Conservation (phyloP, 2,329 filamentous ascomycete genomes). For the Ploettnerulaceae sp. region DNA sequence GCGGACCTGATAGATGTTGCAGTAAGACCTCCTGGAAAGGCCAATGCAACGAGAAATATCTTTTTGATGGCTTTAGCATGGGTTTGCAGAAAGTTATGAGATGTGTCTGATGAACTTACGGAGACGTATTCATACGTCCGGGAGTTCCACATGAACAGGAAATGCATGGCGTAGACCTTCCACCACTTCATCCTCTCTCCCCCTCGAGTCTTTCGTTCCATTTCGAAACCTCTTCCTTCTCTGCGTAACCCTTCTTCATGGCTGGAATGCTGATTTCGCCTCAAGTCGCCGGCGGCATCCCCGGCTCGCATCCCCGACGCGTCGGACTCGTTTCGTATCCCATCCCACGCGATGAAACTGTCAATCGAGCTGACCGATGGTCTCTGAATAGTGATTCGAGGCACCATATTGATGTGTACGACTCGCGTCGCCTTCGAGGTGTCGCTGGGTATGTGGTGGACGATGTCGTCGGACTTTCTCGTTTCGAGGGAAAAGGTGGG, state of each 20-base stretch:
- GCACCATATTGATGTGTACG: neutral
- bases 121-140: conserved; percentile 51
- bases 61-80: too few species aligned
- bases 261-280: neutral
- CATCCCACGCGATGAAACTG: neutral
- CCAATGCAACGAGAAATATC: conserved; percentile 45
- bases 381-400: neutral
- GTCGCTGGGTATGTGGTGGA: too few species aligned
- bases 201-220: neutral
- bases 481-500: too few species aligned
- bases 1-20: conserved; percentile 36
- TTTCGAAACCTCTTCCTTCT: neutral
- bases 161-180: conserved; percentile 46
- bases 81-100: neutral
- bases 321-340: neutral
- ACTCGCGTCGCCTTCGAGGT: too few species aligned
- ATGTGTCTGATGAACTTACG: conserved; percentile 27
- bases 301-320: neutral
- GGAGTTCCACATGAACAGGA: conserved; percentile 51
- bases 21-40: conserved; percentile 37
- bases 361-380: neutral
- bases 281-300: neutral
- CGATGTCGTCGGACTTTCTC: too few species aligned
- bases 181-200: conserved; percentile 22
- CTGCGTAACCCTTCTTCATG: neutral